Evolutionary conservation across 129 eudicot species (phyloP), one percentile per base, ranked within the genome.

Genomic region (Smallanthus sonchifolius): DNA sequence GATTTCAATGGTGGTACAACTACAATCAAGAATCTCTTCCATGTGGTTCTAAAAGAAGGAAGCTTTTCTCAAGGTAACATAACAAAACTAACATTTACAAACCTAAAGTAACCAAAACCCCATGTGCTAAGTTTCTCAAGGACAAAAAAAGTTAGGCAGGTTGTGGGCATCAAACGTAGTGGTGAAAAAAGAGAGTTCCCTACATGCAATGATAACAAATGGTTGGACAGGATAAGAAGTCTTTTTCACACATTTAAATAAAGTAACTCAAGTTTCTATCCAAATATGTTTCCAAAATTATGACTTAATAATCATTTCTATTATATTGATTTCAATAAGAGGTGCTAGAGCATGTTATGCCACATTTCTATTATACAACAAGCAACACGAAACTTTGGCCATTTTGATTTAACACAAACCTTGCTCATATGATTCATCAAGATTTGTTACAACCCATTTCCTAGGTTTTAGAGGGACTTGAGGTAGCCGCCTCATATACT

Each of bases 81-180:
- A 65, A 75, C 65, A 75, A 75, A 13, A 51, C 79, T 24, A 24
- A 24, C 30, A 24, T 24, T 24, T 24, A 24, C 30, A 24, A 24
- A 24, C 30, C 30, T 24, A 24, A 24, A 24, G 30, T 24, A 24
- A 24, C 30, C 30, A 24, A 24, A 24, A 24, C 30, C 30, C 30
- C 30, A 24, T 24, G 30, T 24, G 30, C 30, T 24, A 24, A 24
- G 30, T 24, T 24, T 24, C 79, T 52, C 54, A 65, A 75, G 65
- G 65, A 52, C 59, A 66, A 35, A 66, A 40, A 61, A 76, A 74
- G 78, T 74, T 45, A 62, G 78, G 63, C 78, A 74, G 60, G 30
- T 24, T 24, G 30, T 0, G 30, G 30, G 30, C 30, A 77, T 77
- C 62, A 24, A 77, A 67, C 70, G 69, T 43, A 69, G 69, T 74